Base-by-base conservation (phyloP, 139 green algal genomes). In the Closterium sp. region DNA sequence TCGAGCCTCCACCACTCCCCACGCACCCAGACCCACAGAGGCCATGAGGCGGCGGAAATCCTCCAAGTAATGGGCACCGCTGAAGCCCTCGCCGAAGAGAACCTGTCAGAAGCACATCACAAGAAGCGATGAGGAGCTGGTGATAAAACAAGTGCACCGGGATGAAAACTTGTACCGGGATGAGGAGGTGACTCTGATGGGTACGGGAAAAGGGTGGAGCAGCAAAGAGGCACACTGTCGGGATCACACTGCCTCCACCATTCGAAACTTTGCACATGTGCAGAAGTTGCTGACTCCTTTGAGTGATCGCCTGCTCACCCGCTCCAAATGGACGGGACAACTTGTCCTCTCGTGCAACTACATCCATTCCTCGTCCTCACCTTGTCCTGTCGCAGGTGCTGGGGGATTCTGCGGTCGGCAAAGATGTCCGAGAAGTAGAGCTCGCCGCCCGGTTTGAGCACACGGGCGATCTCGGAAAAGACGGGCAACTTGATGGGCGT, bases 391-490 rank as follows among this genome's bases (percentile, higher is more conserved):
- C 10, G 92, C 24, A 94, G 89, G 93, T 6, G 97, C 92, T 32
- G 1, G 29, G 92, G 92, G 29, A 94, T n/a, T 22, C 92, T 85
- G 1, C 98, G 89, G 93, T 98, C 97, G 88, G 95, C 97, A 95
- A 99, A 99, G 2, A 99, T 97, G 93, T 99, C 98, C 32, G 95
- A 97, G 95, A 99, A 99, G 94, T 98, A 98, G 93, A 99, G 97
- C 94, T 99, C 98, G 31, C 98, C 98, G 22, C 98, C 98, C 0
- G 94, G 92, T 2, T 97, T 97, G 85, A 99, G 96, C 89, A 97
- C 97, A 10, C 96, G 95, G 87, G 96, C 97, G 1, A 95, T 94
- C 92, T 96, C 96, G 4, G 73, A 88, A 24, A 97, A 90, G 19
- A 98, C 97, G 13, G 92, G 87, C 11, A 32, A 89, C 95, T 99